Evolutionary conservation across 768 basidiomycete genomes (phyloP).

Genomic region (Mycena belliarum): DNA sequence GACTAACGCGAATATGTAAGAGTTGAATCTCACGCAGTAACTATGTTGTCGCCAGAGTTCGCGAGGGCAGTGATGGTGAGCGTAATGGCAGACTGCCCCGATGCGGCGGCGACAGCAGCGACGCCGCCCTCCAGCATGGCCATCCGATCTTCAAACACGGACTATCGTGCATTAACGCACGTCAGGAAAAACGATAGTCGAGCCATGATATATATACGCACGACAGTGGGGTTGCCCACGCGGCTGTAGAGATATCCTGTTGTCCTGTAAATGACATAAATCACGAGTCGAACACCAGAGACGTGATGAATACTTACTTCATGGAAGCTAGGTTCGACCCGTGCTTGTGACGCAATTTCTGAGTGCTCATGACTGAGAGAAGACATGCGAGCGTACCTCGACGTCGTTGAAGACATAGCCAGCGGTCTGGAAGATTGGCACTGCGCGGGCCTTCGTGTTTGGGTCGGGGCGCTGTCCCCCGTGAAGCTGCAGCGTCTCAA

Average conservation of each 20-base stretch:
- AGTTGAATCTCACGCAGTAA: conserved; percentile 48
- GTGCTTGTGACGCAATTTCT: background rate
- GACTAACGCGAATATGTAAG: no score
- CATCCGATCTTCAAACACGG: conserved; percentile 55
- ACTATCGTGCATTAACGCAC: background rate
- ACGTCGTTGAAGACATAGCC: conserved; percentile 51
- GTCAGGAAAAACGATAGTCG: no score
- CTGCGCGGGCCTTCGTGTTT: conserved; percentile 48
- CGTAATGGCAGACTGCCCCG: conserved; percentile 56
- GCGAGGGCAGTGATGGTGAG: conserved; percentile 39
- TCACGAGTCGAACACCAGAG: no score
- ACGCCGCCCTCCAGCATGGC: conserved; percentile 55
- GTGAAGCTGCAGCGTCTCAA: conserved; percentile 57
- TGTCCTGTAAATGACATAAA: conserved; percentile 20
- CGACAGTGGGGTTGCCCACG: conserved; percentile 47
- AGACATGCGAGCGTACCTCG: conserved; percentile 30
- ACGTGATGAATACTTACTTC: background rate
- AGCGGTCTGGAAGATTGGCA: conserved; percentile 52
- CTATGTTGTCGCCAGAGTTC: conserved; percentile 54
- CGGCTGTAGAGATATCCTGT: conserved; percentile 46
- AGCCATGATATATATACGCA: background rate
- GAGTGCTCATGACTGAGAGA: conserved; percentile 39
- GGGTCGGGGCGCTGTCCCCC: conserved; percentile 49
- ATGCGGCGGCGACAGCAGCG: conserved; percentile 51
- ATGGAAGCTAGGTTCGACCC: conserved; percentile 21